A percentile compares a stretch with the other conserved stretches of the same genome.
These are phyloP conservation scores for Ceratocystis papillata DNA, from an alignment of 2,329 filamentous ascomycete species.

Conservation along the genomic window DNA sequence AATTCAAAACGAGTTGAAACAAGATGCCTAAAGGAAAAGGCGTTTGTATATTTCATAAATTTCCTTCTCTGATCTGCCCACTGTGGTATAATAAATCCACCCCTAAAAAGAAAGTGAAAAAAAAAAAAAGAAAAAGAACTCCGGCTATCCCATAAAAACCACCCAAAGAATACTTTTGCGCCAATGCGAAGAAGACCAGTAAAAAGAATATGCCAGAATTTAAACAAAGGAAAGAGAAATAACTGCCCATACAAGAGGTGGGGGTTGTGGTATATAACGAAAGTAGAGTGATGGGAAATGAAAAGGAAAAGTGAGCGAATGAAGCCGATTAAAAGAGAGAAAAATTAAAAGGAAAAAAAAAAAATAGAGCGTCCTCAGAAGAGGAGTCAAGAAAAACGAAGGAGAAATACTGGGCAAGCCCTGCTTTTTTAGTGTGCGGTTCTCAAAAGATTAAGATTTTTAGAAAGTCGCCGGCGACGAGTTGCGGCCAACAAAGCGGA, in stretches of 20 bases:
- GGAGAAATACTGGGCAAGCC: background rate
- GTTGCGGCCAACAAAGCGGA: conserved; percentile 25
- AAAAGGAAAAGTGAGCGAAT: conserved; percentile 1
- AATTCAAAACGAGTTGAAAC: too few species aligned
- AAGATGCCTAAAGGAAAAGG: too few species aligned
- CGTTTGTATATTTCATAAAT: too few species aligned
- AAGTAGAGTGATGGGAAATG: conserved; percentile 9
- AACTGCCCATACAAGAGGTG: conserved; percentile 16
- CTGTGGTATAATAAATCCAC: conserved; percentile 5
- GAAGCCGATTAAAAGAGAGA: conserved; percentile 8
- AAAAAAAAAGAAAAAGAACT: background rate
- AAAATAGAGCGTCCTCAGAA: background rate
- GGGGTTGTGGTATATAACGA: conserved; percentile 22
- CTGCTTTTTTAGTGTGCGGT: background rate
- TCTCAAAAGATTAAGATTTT: background rate
- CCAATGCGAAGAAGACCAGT: background rate
- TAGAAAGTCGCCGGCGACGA: conserved; percentile 24
- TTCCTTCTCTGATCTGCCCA: background rate
- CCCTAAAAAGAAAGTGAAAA: background rate
- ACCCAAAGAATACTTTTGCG: background rate
- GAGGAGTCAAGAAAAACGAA: conserved; percentile 11
- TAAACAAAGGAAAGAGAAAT: background rate
- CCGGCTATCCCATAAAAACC: background rate
- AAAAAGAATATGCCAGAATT: background rate
- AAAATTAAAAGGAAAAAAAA: conserved; percentile 7